A percentile compares a stretch with the other conserved stretches of the same genome.
Conservation (phyloP, 805 yeast genomes). For the Pichia rugopelliculosa region DNA sequence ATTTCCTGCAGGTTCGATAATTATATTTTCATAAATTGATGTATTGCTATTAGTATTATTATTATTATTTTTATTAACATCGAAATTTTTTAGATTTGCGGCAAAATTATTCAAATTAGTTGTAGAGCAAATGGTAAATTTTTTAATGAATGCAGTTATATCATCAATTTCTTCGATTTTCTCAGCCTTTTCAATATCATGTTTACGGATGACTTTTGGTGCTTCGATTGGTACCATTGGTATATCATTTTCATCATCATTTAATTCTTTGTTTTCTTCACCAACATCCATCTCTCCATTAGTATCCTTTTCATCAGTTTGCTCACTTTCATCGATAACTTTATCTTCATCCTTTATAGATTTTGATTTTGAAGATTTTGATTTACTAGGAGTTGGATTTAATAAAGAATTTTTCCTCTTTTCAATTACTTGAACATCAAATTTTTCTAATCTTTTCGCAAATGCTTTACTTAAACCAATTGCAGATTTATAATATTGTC, state of each 20-base stretch:
- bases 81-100: slow-evolving; percentile 1
- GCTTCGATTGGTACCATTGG: slow-evolving; percentile 14
- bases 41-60: not conserved
- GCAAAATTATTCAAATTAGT: slow-evolving; percentile 11
- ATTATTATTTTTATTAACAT: not conserved
- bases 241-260: slow-evolving; percentile 8
- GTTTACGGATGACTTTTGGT: slow-evolving; percentile 17
- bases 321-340: slow-evolving; percentile 1
- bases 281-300: slow-evolving; percentile 6
- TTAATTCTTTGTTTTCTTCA: slow-evolving; percentile 5
- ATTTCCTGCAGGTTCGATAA: slow-evolving; percentile 29
- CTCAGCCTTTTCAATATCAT: slow-evolving; percentile 16
- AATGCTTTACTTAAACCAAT: slow-evolving; percentile 48
- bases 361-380: not conserved
- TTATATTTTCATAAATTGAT: slow-evolving; percentile 18
- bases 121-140: slow-evolving; percentile 31
- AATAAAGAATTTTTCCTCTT: not conserved
- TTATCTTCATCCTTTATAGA: slow-evolving; percentile 9
- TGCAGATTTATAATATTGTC: slow-evolving; percentile 70
- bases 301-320: not conserved
- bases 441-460: slow-evolving; percentile 32
- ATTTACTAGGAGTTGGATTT: not conserved
- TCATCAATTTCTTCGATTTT: slow-evolving; percentile 20
- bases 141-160: slow-evolving; percentile 32
- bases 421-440: slow-evolving; percentile 21